Evolutionary conservation across 768 basidiomycete genomes (phyloP), one percentile per base, ranked within the genome.

Genomic region (Rhizopogon vulgaris): DNA sequence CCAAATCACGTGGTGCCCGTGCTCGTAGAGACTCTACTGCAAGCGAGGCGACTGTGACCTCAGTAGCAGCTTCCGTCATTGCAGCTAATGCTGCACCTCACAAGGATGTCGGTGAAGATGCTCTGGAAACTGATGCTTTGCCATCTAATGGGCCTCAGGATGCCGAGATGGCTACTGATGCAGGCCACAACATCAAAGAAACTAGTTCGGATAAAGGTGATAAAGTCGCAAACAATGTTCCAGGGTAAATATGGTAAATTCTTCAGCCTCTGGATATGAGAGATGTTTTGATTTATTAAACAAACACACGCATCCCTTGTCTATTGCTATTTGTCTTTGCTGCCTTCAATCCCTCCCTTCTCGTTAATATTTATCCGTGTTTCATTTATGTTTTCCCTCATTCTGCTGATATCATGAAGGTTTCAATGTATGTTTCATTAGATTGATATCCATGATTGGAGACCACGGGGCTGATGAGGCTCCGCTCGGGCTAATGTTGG

Each of bases 1-100:
- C 78, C 32, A 73, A 80, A 45, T 72, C 78, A 14, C 71, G 72
- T 55, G 74, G 65, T 49, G 64, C 58, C 18, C 48, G 60, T 25
- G 72, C 65, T 56, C 71, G 79, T 17, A 69, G 77, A 42, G 74
- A 74, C 52, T 84, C 82, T 2, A 78, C 73, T 49, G 72, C 74
- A 15, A 83, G 81, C 54, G 79, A 78, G 52, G 73, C 75, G 1
- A 72, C 74, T 6, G 57, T 52, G 27, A 69, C 70, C 10, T 72
- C 72, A 4, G 60, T 58, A 12, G 68, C 72, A 3, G 63, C 57
- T 3, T 71, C 72, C 3, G 61, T 64, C 39, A 64, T 70, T 28
- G 67, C 63, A 4, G 62, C 47, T 14, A 63, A 62, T 17, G 42
- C 48, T 11, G 46, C 18, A 0, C 25, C 55, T 43, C 54, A 14